phyloP scores from a whole-genome alignment of 2,329 filamentous ascomycete genomes.

The Septoria petroselini region DNA sequence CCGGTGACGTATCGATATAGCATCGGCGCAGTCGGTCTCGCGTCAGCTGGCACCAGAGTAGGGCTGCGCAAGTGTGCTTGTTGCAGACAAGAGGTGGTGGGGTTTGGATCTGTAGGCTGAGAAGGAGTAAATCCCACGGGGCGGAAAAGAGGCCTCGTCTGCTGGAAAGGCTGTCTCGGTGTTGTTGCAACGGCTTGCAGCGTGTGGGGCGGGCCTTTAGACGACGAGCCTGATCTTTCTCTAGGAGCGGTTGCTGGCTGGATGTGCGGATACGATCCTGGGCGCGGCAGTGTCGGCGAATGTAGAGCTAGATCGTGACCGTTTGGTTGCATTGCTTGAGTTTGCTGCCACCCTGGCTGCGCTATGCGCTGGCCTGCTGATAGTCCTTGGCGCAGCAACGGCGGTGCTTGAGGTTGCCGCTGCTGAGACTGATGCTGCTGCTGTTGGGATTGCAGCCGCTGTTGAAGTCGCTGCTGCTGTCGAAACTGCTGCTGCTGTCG shows the following conservation, averaged over 20 bases:
- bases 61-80: conserved; percentile 58
- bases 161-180: background rate
- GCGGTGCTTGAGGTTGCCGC: conserved; percentile 1
- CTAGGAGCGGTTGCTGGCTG: too few relatives aligned
- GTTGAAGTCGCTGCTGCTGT: conserved; percentile 5
- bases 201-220: too few relatives aligned
- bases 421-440: background rate
- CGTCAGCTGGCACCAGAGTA: conserved; percentile 33
- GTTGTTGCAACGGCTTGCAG: too few relatives aligned
- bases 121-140: too few relatives aligned
- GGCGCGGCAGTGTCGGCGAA: too few relatives aligned
- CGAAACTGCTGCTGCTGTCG: conserved; percentile 1
- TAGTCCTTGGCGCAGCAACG: background rate
- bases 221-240: too few relatives aligned
- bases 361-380: background rate
- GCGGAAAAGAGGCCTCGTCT: conserved; percentile 21
- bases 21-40: conserved; percentile 2
- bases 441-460: conserved; percentile 1
- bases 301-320: too few relatives aligned
- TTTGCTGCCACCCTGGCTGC: conserved; percentile 5
- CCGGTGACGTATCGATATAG: conserved; percentile 59
- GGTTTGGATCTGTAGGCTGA: conserved; percentile 45
- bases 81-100: conserved; percentile 53
- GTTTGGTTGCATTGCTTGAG: background rate
- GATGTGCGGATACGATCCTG: too few relatives aligned